phyloP scores from a whole-genome alignment of 2,329 filamentous ascomycete genomes.

The Fusarium neocosmosporiellum region DNA sequence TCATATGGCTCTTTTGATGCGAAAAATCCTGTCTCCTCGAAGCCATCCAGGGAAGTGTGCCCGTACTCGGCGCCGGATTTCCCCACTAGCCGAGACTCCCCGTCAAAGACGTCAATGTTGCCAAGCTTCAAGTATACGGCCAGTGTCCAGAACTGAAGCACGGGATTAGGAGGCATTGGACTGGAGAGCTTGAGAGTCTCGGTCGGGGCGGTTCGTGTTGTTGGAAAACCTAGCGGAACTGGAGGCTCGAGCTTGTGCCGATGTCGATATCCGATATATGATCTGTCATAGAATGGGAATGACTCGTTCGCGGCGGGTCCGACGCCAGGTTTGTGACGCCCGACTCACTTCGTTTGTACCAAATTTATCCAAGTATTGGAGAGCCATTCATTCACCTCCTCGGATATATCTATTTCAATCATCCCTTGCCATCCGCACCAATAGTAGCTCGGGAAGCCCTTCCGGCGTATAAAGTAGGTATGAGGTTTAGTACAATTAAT shows the following conservation, averaged over 20 bases:
- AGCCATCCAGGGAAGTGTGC: not conserved
- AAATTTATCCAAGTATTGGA: conserved; percentile 18
- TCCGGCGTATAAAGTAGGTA: too few relatives aligned
- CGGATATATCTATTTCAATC: too few relatives aligned
- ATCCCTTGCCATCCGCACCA: conserved; percentile 21
- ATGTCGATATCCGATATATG: not conserved
- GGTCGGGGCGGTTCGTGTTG: not conserved
- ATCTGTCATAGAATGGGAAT: not conserved
- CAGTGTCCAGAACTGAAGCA: conserved; percentile 30
- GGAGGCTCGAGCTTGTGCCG: too few relatives aligned
- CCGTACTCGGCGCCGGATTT: not conserved
- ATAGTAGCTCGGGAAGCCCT: conserved; percentile 23
- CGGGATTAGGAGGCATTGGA: not conserved
- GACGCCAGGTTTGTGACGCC: not conserved
- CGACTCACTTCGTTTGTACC: conserved; percentile 15
- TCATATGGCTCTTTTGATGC: not conserved
- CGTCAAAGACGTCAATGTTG: not conserved
- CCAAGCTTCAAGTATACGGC: not conserved
- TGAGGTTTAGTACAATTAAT: too few relatives aligned
- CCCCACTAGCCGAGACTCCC: not conserved
- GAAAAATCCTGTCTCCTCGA: not conserved
- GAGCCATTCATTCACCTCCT: conserved; percentile 11
- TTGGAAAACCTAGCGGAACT: not conserved
- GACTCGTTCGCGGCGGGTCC: conserved; percentile 5
- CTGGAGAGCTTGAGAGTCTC: not conserved